A percentile compares a stretch with the other conserved stretches of the same genome.
These are phyloP conservation scores for Rubia tinctorum DNA, from an alignment of 305 asterid species.

Conservation along the genomic window DNA sequence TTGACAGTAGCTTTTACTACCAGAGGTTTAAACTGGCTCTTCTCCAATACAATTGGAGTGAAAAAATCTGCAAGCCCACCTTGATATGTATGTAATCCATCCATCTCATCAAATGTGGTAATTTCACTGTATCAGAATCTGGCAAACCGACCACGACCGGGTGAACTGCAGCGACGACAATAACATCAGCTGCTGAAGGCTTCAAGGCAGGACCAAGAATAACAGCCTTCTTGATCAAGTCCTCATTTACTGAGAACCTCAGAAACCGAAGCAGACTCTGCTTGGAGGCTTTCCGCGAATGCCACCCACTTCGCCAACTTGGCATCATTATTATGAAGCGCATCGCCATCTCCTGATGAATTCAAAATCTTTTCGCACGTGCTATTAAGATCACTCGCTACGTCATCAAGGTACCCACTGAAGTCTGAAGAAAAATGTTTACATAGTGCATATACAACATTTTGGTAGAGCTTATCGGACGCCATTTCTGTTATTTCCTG, in stretches of 20 bases:
- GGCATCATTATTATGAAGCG: constrained; percentile 19
- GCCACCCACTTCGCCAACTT: constrained; percentile 68
- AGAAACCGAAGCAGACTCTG: constrained; percentile 26
- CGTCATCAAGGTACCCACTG: constrained; percentile 23
- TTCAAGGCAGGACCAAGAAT: constrained; percentile 51
- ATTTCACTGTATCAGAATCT: constrained; percentile 45
- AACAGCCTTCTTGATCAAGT: constrained; percentile 61
- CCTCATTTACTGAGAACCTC: constrained; percentile 58
- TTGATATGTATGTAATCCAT: constrained; percentile 80
- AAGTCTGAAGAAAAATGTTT: constrained; percentile 42
- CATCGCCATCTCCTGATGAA: constrained; percentile 40
- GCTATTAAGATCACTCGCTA: constrained; percentile 48
- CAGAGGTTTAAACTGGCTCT: constrained; percentile 46
- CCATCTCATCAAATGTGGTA: constrained; percentile 88
- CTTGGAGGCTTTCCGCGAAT: constrained; percentile 45
- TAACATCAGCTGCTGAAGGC: constrained; percentile 64
- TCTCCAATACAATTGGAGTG: constrained; percentile 44
- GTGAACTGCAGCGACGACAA: constrained; percentile 64
- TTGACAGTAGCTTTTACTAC: constrained; percentile 42
- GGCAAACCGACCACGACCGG: constrained; percentile 65
- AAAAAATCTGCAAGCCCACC: constrained; percentile 40
- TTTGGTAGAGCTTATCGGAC: constrained; percentile 30
- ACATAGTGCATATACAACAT: constrained; percentile 40
- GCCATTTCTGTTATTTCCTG: constrained; percentile 33
- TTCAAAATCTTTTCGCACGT: constrained; percentile 44